Evolutionary conservation across 768 basidiomycete species (phyloP).

Genomic region (Calocera viscosa): DNA sequence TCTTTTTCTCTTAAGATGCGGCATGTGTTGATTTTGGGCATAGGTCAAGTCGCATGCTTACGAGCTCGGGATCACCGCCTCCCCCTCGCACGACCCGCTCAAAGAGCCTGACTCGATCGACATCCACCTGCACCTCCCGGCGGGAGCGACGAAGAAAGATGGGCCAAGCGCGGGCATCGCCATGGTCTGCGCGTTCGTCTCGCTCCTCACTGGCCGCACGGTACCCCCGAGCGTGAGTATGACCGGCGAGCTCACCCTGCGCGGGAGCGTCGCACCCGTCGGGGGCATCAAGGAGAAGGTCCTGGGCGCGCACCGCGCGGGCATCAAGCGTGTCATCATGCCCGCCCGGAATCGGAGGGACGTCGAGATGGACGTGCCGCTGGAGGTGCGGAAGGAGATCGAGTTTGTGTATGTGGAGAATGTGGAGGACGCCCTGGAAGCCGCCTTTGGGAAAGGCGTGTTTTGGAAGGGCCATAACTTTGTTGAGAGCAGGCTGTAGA

Average conservation of each 20-base stretch:
- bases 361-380: conserved; percentile 71
- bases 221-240: conserved; percentile 67
- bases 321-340: conserved; percentile 69
- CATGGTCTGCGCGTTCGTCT: conserved; percentile 81
- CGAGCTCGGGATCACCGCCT: conserved; percentile 61
- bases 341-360: conserved; percentile 79
- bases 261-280: conserved; percentile 69
- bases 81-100: conserved; percentile 58
- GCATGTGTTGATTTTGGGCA: neutral
- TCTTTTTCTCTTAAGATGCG: neutral
- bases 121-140: conserved; percentile 77
- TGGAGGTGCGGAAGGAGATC: conserved; percentile 59
- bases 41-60: conserved; percentile 59
- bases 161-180: conserved; percentile 84
- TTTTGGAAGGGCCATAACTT: conserved; percentile 8
- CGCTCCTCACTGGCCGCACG: conserved; percentile 62
- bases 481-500: conserved; percentile 11
- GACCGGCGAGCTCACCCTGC: conserved; percentile 87
- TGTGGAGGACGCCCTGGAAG: conserved; percentile 67
- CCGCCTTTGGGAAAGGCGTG: conserved; percentile 49
- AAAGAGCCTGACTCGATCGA: conserved; percentile 62
- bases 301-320: conserved; percentile 77
- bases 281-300: conserved; percentile 84
- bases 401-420: conserved; percentile 72
- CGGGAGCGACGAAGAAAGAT: conserved; percentile 87